These are phyloP conservation scores for Myriosclerotinia curreyana DNA, from an alignment of 2,329 filamentous ascomycete species.

Conservation along the genomic window DNA sequence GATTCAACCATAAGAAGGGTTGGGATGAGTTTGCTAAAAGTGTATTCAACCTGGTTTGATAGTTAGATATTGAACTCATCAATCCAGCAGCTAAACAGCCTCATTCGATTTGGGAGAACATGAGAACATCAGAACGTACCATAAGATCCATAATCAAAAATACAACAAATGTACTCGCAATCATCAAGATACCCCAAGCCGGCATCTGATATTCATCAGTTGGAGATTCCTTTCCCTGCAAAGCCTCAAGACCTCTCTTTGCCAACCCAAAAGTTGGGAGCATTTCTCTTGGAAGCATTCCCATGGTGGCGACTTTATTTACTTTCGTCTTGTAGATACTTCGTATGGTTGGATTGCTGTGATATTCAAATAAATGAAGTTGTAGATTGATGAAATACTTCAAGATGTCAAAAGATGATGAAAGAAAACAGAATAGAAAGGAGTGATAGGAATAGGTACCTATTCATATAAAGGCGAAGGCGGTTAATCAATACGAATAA, in stretches of 20 bases:
- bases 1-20: conserved; percentile 63
- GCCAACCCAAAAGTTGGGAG: not conserved
- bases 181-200: conserved; percentile 29
- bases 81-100: not conserved
- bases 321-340: not conserved
- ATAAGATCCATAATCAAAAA: conserved; percentile 24
- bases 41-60: conserved; percentile 49
- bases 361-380: not conserved
- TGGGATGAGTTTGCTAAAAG: conserved; percentile 56
- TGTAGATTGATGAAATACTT: not conserved
- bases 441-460: not conserved
- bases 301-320: conserved; percentile 3
- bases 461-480: not conserved
- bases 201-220: conserved; percentile 26
- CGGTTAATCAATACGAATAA: not conserved
- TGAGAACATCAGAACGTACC: conserved; percentile 22
- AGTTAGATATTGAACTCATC: conserved; percentile 22
- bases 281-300: conserved; percentile 2
- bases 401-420: not conserved
- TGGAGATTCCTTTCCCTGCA: not conserved
- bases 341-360: not conserved
- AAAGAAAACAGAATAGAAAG: not conserved
- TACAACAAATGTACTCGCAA: conserved; percentile 23
- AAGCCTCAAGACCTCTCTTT: conserved; percentile 4
- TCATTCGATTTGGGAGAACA: not conserved